Percentiles rank a stretch among this genome's conserved stretches.
These are phyloP conservation scores for Niveomyces coronatus DNA, from an alignment of 2,329 filamentous ascomycete genomes.

Conservation along the genomic window DNA sequence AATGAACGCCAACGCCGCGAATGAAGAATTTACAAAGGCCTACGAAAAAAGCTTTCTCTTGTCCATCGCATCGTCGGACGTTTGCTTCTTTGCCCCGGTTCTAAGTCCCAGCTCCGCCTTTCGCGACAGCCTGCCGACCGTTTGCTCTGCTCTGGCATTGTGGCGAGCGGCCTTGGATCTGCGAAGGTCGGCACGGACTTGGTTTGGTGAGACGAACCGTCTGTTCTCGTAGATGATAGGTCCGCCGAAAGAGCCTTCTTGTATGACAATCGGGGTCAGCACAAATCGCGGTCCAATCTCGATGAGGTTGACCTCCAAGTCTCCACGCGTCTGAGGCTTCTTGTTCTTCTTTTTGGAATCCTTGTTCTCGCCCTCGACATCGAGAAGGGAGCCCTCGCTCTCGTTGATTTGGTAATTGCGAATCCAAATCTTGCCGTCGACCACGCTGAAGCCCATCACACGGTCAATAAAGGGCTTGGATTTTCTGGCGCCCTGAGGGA, in stretches of 20 bases:
- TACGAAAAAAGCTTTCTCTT: constrained; percentile 67
- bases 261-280: constrained; percentile 85
- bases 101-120: constrained; percentile 67
- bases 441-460: constrained; percentile 83
- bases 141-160: constrained; percentile 64
- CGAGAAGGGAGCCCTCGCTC: constrained; percentile 50
- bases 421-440: constrained; percentile 92
- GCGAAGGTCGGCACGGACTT: constrained; percentile 74
- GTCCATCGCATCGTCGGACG: constrained; percentile 61
- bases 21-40: constrained; percentile 10
- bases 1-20: constrained; percentile 9
- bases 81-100: constrained; percentile 49
- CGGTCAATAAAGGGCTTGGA: constrained; percentile 95
- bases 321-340: constrained; percentile 49
- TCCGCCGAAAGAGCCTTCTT: constrained; percentile 89
- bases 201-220: constrained; percentile 93
- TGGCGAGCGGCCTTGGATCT: constrained; percentile 68
- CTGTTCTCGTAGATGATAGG: constrained; percentile 98
- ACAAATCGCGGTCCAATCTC: constrained; percentile 94
- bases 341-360: constrained; percentile 30
- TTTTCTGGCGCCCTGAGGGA: constrained; percentile 78
- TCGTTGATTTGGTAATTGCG: constrained; percentile 90
- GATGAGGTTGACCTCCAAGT: constrained; percentile 70
- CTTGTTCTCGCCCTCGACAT: constrained; percentile 31
- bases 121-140: constrained; percentile 62